Base-by-base conservation (phyloP, 768 basidiomycete species). In the Pleurotus cornucopiae region DNA sequence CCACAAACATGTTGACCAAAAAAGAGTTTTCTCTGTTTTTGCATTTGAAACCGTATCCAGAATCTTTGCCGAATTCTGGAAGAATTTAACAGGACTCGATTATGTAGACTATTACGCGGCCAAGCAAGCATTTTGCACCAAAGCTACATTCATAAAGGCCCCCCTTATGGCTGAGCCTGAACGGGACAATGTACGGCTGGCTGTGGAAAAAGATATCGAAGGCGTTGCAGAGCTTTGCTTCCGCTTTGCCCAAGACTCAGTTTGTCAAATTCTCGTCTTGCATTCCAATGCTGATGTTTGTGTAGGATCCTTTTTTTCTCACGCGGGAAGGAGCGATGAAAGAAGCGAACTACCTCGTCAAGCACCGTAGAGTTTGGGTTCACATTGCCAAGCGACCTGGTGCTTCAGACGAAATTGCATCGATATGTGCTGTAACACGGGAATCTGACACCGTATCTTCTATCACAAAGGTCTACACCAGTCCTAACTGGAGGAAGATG, bases 391-490 rank as follows among this genome's bases (percentile, higher is more conserved):
- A 76, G 12, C 51, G 44, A 14, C 16, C 30, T 16, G 53, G 48
- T 5, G 59, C 18, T 7, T 57, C 63, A 3, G 26, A 43, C 0
- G 67, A 73, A 30, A 69, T 76, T 12, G 79, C 83, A 2, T 81
- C 71, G 37, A 74, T 84, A 39, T 77, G 82, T 14, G 80, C 79
- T 9, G 69, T 73, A 1, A 80, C 82, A 7, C 68, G 82, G 9
- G 67, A 73, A 12, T 77, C 73, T 7, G 69, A 69, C 1, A 66
- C 66, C 6, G 73, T 80, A n/a, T 69, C 78, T 0, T 73, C 76
- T 4, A 72, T 84, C 47, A 79, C 81, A 44, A 84, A 84, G 59
- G 82, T 84, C 2, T 80, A 67, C 63, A 82, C 82, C 7, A 63
- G 69, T 34, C 65, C 72, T 0, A 21, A 56, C 5, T 80, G 74